Evolutionary conservation across 2,329 filamentous ascomycete genomes (phyloP), one percentile per base, ranked within the genome.

Genomic region (Botryotinia convoluta): DNA sequence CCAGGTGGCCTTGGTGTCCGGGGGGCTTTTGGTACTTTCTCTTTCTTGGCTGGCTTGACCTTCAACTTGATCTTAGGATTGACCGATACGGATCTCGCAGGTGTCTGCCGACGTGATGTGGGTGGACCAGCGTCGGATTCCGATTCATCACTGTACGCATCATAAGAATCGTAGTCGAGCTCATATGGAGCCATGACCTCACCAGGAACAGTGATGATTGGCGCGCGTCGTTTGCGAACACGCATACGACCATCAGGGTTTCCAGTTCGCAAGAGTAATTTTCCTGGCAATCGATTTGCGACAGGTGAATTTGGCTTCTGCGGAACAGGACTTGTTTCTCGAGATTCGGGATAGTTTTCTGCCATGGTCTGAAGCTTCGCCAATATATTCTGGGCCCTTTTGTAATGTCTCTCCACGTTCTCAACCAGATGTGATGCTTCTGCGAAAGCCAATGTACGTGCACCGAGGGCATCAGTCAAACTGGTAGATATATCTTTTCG

Each of bases 101-200:
- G 77, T 29, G 77, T 79, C 48, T 74, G 72, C 68, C 75, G 73
- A 69, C 18, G 63, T n/a, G 77, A 76, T 63, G 77, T 77, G 37
- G 75, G 62, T 14, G 76, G 74, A 35, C 86, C 87, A 45, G 78
- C 76, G 35, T 79, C 77, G n/a, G 78, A 78, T 8, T 75, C 74
- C 70, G 60, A 77, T 32, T 64, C 65, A 67, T 79, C 79, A 29
- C 70, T 77, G 14, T 77, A 78, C 14, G 79, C 78, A 64, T 83
- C 87, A 74, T 86, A 88, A 0, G 85, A 84, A 69, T 90, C 88
- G 79, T 89, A 90, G 74, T 90, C 88, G 37, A 91, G 81, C 72
- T 91, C 89, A 77, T 90, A 91, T 0, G 89, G 89, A 1, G 89
- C 89, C 64, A 91, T 83, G 14, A 91, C 89, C 79, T 91, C 89